Evolutionary conservation across 1,284 basidiomycete species (phyloP), one percentile per base, ranked within the genome.

Genomic region (Austroboletus niveus): DNA sequence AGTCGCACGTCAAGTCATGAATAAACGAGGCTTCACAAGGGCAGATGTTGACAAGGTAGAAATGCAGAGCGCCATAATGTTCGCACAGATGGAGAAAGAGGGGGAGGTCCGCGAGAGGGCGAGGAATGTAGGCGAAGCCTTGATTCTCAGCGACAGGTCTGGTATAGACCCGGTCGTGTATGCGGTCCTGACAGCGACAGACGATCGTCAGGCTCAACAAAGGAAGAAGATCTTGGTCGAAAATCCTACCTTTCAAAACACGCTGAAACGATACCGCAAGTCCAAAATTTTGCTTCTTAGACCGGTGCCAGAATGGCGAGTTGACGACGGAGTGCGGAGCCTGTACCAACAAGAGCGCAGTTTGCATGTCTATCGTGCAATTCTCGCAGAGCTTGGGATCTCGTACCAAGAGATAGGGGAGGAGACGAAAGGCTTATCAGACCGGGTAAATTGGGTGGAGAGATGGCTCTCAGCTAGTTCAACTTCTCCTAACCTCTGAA

Each of bases 111-210:
- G 52, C 36, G 53, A 48, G 45, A 45, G 38, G 44, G 61, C 59
- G 53, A 60, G 55, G 52, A 52, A 44, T 6, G 42, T 34, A 14
- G 44, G 56, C 11, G 55, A 56, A 42, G 54, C 59, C 5, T 57
- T 79, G n/a, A 57, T 78, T 35, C 65, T 85, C n/a, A 80, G 78
- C 60, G 84, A 86, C 59, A 71, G 84, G 54, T 85, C 84, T 12
- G 81, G 78, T 0, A 62, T 85, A 6, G 84, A 86, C 63, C 75
- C 84, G 3, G 65, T 86, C 47, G 78, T 82, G 0, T 86, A 86
- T 57, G 80, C 82, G 0, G 60, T 75, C 32, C 69, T 84, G 47
- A 79, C 74, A 34, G 67, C 77, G 1, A 51, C 61, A 14, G 65
- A 66, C 45, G 64, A 56, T 1, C 62, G 61, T 47, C 74, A 77